Evolutionary conservation across 441 rosid genomes (phyloP), one percentile per base, ranked within the genome.

Genomic region (Euphorbia schlechtendalii): DNA sequence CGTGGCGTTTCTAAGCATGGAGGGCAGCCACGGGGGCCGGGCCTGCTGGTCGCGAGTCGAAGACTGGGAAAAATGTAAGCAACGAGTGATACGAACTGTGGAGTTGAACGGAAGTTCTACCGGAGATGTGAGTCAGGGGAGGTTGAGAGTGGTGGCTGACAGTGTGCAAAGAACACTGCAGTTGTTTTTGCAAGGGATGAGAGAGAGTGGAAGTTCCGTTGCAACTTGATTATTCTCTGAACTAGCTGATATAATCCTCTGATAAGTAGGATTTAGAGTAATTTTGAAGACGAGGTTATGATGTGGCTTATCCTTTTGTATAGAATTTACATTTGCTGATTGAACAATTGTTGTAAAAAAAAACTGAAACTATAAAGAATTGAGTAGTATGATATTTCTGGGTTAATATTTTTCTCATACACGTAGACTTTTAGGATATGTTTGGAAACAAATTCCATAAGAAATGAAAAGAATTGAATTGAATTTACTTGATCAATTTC

Each of bases 11-110:
- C 89, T 92, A 38, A 81, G 93, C 2, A 91, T 92, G 95, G 99
- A 95, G 81, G 99, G 97, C 65, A 92, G 97, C 78, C 98, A 92
- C 41, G 99, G 99, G 65, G 99, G 98, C 28, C 77, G 88, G 13
- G 91, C 97, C 18, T 95, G 98, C 79, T 95, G 98, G 99, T 74
- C 78, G 21, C 77, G 80, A n/a, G 75, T 40, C 17, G 98, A 89
- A 1, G 98, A 92, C 11, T 95, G 99, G 99, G 98, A 95, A 74
- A 89, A 86, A 64, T 92, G 96, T 80, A 92, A 88, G 73, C 90
- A 85, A 75, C 79, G 83, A 74, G 98, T 92, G 71, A 76, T 84
- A 54, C 85, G 84, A 52, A 82, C 81, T 0, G 87, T 92, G 30
- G 98, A 89, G 73, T 74, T 68, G 27, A 80, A 45, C 41, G 85